Conservation (phyloP, 2,329 filamentous ascomycete genomes). For the Arthrinium puccinioides region DNA sequence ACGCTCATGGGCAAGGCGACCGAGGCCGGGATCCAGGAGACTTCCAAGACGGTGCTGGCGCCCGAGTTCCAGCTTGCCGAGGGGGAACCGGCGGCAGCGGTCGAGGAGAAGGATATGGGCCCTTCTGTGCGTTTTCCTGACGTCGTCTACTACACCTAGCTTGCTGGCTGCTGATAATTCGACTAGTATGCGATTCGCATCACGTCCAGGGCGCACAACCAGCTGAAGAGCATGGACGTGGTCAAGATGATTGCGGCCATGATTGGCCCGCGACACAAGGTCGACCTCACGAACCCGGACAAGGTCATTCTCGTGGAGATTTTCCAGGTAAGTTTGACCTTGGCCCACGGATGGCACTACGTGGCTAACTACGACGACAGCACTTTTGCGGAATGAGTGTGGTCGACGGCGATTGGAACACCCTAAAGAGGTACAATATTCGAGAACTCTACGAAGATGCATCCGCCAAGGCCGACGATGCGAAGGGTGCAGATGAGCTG, state of each 20-base stretch:
- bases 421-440: conserved; percentile 70
- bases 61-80: conserved; percentile 50
- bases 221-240: conserved; percentile 58
- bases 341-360: background rate
- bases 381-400: conserved; percentile 74
- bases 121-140: conserved; percentile 37
- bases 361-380: conserved; percentile 31
- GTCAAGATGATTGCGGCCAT: conserved; percentile 64
- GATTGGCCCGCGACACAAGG: conserved; percentile 62
- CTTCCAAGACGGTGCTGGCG: conserved; percentile 55
- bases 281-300: conserved; percentile 71
- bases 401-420: conserved; percentile 66
- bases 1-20: conserved; percentile 53
- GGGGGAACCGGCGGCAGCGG: conserved; percentile 11
- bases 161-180: background rate
- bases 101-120: conserved; percentile 9
- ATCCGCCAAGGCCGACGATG: conserved; percentile 8
- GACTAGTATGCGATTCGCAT: conserved; percentile 74
- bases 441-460: conserved; percentile 58
- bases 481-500: conserved; percentile 5
- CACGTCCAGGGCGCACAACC: conserved; percentile 66
- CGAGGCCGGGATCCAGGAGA: conserved; percentile 57
- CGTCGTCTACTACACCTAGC: background rate
- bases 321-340: conserved; percentile 56
- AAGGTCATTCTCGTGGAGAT: conserved; percentile 74